Percentiles rank a stretch among this genome's conserved stretches.
Conservation (phyloP, 805 yeast species). For the Candida coquimbonensis region DNA sequence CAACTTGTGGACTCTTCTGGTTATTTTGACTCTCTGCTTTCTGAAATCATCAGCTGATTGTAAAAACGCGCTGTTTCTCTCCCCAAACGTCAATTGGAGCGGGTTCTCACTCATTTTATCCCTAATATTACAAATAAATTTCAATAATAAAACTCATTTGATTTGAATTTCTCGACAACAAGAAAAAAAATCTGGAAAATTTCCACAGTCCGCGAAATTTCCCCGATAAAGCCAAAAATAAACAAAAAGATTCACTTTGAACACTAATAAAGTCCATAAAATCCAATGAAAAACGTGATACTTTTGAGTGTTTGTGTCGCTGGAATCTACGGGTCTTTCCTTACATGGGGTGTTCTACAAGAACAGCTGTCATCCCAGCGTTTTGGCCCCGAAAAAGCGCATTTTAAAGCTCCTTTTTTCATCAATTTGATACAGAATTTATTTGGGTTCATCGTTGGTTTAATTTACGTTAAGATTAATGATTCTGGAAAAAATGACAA, state of each 20-base stretch:
- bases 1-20: conserved; percentile 52
- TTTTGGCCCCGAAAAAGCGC: conserved; percentile 47
- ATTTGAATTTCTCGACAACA: not conserved
- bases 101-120: conserved; percentile 14
- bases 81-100: conserved; percentile 34
- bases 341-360: conserved; percentile 89
- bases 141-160: not conserved
- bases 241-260: not conserved
- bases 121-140: not conserved
- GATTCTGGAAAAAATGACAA: not conserved
- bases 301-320: conserved; percentile 25
- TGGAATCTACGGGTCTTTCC: conserved; percentile 82
- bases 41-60: conserved; percentile 63
- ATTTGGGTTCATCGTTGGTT: conserved; percentile 67
- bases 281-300: conserved; percentile 1
- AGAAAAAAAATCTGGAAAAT: not conserved
- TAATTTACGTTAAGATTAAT: conserved; percentile 40
- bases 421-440: conserved; percentile 69
- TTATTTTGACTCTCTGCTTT: conserved; percentile 57
- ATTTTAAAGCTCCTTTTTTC: conserved; percentile 72
- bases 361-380: conserved; percentile 77
- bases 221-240: not conserved
- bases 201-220: conserved; percentile 1
- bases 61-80: conserved; percentile 55
- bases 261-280: not conserved